Evolutionary conservation across 495 filamentous ascomycete genomes (phyloP).

Genomic region (Aspergillus steynii): DNA sequence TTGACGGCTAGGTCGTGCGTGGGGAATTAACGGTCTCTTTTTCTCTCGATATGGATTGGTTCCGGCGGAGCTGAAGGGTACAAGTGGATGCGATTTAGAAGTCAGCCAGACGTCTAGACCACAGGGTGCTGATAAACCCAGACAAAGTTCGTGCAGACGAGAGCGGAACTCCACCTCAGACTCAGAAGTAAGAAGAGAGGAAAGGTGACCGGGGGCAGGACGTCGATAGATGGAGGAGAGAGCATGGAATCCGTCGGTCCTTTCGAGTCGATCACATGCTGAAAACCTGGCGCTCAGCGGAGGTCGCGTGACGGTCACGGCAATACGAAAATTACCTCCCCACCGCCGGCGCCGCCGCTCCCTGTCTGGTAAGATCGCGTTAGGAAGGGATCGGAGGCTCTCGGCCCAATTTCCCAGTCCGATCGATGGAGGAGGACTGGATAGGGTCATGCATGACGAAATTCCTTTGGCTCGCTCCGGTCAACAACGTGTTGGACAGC

Average conservation of each 20-base stretch:
- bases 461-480: not conserved
- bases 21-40: slow-evolving; percentile 11
- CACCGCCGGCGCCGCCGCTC: not conserved
- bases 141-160: slow-evolving; percentile 11
- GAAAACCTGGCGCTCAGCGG: slow-evolving; percentile 22
- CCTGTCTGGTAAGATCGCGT: slow-evolving; percentile 3
- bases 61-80: not conserved
- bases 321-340: slow-evolving; percentile 32
- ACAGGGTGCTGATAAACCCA: slow-evolving; percentile 6
- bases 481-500: not conserved
- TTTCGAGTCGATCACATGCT: slow-evolving; percentile 43
- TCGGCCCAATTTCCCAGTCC: slow-evolving; percentile 19
- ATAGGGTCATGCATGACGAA: not conserved
- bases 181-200: slow-evolving; percentile 10
- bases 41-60: slow-evolving; percentile 1
- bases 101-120: slow-evolving; percentile 3
- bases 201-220: slow-evolving; percentile 1
- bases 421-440: not conserved
- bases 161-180: slow-evolving; percentile 21
- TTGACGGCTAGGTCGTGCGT: slow-evolving; percentile 1
- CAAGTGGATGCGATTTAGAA: slow-evolving; percentile 7
- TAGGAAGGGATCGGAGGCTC: slow-evolving; percentile 1
- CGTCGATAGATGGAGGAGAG: slow-evolving; percentile 30
- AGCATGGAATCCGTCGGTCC: slow-evolving; percentile 18
- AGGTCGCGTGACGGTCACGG: slow-evolving; percentile 43